Percentiles rank a stretch among this genome's conserved stretches.
Evolutionary conservation across 1,139 yeast species (phyloP).

Genomic region (Nadsonia starkeyi-henricii): DNA sequence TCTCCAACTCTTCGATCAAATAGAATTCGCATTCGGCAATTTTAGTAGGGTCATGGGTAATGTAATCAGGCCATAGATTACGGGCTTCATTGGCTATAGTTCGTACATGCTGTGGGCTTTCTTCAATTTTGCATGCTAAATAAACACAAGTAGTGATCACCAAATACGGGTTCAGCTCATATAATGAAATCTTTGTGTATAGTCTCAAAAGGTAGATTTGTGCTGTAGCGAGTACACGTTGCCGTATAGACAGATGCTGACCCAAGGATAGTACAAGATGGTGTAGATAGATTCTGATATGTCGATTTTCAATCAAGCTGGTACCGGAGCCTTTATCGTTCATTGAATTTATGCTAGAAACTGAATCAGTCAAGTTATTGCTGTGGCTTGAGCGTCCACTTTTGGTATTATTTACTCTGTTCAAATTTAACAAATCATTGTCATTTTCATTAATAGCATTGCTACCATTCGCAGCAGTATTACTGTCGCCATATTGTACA

Average conservation of each 20-base stretch:
- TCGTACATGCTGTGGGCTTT: conserved; percentile 86
- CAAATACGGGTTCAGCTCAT: conserved; percentile 71
- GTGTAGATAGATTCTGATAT: conserved; percentile 56
- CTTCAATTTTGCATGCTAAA: conserved; percentile 87
- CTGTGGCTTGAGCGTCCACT: neutral
- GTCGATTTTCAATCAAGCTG: neutral
- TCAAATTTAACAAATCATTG: no score
- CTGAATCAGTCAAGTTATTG: neutral
- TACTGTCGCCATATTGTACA: neutral
- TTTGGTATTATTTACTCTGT: no score
- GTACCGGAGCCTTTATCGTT: neutral
- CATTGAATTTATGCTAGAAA: neutral
- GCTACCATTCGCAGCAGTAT: neutral
- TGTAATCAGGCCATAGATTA: conserved; percentile 86
- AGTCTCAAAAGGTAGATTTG: conserved; percentile 72
- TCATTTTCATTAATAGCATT: neutral
- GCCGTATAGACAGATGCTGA: conserved; percentile 60
- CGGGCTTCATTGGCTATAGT: conserved; percentile 75
- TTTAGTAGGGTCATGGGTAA: conserved; percentile 82
- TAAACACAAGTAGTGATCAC: conserved; percentile 76
- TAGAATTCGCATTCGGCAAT: conserved; percentile 96
- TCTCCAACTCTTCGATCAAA: conserved; percentile 75
- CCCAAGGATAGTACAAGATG: conserved; percentile 63
- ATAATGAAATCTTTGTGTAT: conserved; percentile 53
- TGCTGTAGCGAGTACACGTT: conserved; percentile 77